Evolutionary conservation across 345 rosid species (phyloP).

Genomic region (Brassica juncea): DNA sequence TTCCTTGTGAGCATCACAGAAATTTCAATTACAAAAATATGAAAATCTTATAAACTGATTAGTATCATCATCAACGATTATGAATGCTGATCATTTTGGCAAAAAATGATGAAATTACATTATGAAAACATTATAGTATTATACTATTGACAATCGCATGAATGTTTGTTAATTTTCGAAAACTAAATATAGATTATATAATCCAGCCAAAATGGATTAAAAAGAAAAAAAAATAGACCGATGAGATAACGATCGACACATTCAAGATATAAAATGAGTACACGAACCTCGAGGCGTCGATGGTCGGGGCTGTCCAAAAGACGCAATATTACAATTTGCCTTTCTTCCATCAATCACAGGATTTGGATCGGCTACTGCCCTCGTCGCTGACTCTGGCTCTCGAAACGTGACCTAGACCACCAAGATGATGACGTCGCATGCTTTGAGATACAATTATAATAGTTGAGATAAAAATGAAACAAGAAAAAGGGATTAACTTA

Average conservation of each 20-base stretch:
- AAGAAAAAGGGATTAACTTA: constrained; percentile 44
- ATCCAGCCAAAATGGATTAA: neutral
- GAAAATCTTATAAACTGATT: neutral
- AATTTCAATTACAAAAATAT: neutral
- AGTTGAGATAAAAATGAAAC: neutral
- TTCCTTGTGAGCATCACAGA: neutral
- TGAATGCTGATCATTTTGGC: neutral
- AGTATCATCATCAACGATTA: neutral
- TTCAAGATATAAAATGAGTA: neutral
- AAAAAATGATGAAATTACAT: neutral
- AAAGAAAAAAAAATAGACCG: neutral
- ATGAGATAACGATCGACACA: constrained; percentile 6
- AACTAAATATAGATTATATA: neutral
- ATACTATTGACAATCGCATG: neutral
- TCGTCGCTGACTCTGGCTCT: constrained; percentile 83
- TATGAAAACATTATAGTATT: neutral
- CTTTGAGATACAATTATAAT: neutral
- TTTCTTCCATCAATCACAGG: constrained; percentile 88
- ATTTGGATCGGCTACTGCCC: constrained; percentile 76
- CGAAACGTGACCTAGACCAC: constrained; percentile 75
- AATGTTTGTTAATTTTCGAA: neutral
- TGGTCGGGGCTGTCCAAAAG: constrained; percentile 78
- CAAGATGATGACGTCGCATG: neutral
- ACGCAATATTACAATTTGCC: constrained; percentile 92
- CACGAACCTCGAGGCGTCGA: constrained; percentile 76